phyloP scores from a whole-genome alignment of 768 basidiomycete species.

The Leccinellum albellum region DNA sequence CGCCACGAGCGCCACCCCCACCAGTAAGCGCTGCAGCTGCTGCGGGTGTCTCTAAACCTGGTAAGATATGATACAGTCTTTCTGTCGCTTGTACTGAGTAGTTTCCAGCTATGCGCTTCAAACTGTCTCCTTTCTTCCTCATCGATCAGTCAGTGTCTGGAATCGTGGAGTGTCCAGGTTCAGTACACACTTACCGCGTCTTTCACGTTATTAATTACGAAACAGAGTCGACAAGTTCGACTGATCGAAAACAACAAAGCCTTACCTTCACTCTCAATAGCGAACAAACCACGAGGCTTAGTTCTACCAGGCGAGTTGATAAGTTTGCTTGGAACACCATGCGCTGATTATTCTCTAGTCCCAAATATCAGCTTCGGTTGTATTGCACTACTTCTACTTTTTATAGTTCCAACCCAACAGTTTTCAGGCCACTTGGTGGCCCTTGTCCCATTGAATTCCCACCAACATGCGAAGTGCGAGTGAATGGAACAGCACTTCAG shows the following conservation, averaged over 20 bases:
- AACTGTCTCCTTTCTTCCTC: slow-evolving; percentile 73
- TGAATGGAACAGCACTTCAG: slow-evolving; percentile 64
- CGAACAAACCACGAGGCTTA: slow-evolving; percentile 63
- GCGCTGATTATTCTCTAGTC: slow-evolving; percentile 35
- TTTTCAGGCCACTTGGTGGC: slow-evolving; percentile 48
- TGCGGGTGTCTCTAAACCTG: slow-evolving; percentile 24
- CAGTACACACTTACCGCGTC: slow-evolving; percentile 6
- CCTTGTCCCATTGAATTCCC: slow-evolving; percentile 88
- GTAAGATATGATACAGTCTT: slow-evolving; percentile 21
- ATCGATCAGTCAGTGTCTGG: slow-evolving; percentile 62
- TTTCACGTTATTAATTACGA: slow-evolving; percentile 2
- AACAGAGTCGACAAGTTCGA: slow-evolving; percentile 72
- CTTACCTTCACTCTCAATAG: slow-evolving; percentile 61
- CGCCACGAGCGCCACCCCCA: slow-evolving; percentile 45
- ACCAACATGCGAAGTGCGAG: slow-evolving; percentile 84
- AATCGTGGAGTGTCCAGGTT: slow-evolving; percentile 78
- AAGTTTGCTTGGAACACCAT: background rate
- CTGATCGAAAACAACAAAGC: slow-evolving; percentile 66
- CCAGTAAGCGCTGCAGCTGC: slow-evolving; percentile 37
- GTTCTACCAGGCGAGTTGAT: slow-evolving; percentile 46
- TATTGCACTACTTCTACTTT: slow-evolving; percentile 87
- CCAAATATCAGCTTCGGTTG: slow-evolving; percentile 75
- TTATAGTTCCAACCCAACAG: slow-evolving; percentile 46
- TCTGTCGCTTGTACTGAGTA: slow-evolving; percentile 9
- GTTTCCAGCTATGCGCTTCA: slow-evolving; percentile 64